Evolutionary conservation across 2,329 filamentous ascomycete species (phyloP).

Genomic region (Pseudogymnoascus sp.): DNA sequence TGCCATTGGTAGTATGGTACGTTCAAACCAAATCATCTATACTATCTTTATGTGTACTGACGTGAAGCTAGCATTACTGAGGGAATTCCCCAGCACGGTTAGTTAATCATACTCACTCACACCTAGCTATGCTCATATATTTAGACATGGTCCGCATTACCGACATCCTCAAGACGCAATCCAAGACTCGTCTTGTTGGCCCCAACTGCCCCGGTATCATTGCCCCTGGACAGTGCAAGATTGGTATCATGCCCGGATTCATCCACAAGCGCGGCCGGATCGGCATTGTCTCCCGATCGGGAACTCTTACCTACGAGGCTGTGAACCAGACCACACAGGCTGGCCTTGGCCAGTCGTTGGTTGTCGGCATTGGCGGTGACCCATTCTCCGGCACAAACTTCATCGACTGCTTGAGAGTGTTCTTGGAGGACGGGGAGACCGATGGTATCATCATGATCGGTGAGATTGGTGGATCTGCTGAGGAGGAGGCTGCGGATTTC

Average conservation of each 20-base stretch:
- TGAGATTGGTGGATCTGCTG: conserved; percentile 93
- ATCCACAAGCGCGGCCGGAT: conserved; percentile 99
- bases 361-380: conserved; percentile 96
- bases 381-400: conserved; percentile 99
- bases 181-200: conserved; percentile 91
- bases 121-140: conserved; percentile 15
- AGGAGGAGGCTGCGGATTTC: conserved; percentile 98
- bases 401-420: conserved; percentile 97
- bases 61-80: conserved; percentile 63
- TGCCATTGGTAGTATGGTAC: conserved; percentile 84
- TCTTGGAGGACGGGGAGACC: conserved; percentile 90
- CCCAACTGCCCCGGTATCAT: conserved; percentile 99
- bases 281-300: conserved; percentile 95
- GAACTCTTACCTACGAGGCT: conserved; percentile 97
- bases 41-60: conserved; percentile 18
- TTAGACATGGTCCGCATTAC: conserved; percentile 98
- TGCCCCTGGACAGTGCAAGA: conserved; percentile 93
- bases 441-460: conserved; percentile 99
- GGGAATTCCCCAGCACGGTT: conserved; percentile 95
- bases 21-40: conserved; percentile 17
- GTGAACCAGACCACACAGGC: conserved; percentile 99
- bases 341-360: conserved; percentile 93
- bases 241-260: conserved; percentile 99
- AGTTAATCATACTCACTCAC: conserved; percentile 26
- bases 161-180: conserved; percentile 93